A percentile compares a stretch with the other conserved stretches of the same genome.
These are phyloP conservation scores for Pseudocercospora ulei DNA, from an alignment of 2,329 filamentous ascomycete genomes.

Conservation along the genomic window DNA sequence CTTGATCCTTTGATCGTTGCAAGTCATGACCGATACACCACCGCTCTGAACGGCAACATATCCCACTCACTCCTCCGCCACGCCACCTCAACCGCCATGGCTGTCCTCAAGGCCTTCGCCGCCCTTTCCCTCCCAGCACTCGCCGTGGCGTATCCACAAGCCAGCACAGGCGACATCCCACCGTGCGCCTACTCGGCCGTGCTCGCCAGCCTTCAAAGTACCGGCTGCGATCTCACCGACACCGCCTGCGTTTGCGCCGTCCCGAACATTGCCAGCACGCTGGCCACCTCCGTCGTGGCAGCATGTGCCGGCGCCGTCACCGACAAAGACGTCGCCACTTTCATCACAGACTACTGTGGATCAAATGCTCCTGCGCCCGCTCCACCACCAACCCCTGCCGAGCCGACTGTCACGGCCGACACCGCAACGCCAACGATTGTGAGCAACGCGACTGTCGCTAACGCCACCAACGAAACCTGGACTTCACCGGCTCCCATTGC, in stretches of 20 bases:
- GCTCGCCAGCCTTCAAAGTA: constrained; percentile 12
- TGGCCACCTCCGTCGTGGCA: constrained; percentile 12
- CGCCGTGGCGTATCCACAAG: constrained; percentile 14
- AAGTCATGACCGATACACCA: constrained; percentile 5
- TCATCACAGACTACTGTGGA: constrained; percentile 10
- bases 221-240: constrained; percentile 15
- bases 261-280: constrained; percentile 9
- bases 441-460: neutral
- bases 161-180: constrained; percentile 14
- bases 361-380: constrained; percentile 2
- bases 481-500: constrained; percentile 7
- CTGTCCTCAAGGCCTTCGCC: constrained; percentile 9
- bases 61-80: neutral
- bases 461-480: constrained; percentile 5
- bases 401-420: neutral
- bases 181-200: constrained; percentile 18
- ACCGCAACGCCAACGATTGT: constrained; percentile 4
- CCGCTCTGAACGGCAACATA: neutral
- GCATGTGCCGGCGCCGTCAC: constrained; percentile 15
- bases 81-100: constrained; percentile 8
- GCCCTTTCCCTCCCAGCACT: constrained; percentile 10
- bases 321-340: constrained; percentile 4
- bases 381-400: constrained; percentile 1
- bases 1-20: constrained; percentile 1
- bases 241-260: constrained; percentile 18